Evolutionary conservation across 1,139 yeast genomes (phyloP).

Genomic region (Suhomyces bribrorum): DNA sequence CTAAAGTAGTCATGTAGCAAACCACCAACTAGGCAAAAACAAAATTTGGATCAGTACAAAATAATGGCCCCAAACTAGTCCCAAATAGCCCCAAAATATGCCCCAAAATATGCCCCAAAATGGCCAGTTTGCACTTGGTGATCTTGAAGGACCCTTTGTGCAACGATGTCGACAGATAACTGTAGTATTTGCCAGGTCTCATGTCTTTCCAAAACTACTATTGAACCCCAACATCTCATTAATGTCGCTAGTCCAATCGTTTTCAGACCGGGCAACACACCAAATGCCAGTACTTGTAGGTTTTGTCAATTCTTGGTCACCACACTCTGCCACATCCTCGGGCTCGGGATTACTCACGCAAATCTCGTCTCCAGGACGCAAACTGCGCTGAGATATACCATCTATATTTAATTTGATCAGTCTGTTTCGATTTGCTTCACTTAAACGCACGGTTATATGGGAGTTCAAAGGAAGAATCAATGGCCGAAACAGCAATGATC

Average conservation of each 20-base stretch:
- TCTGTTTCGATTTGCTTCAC: constrained; percentile 47
- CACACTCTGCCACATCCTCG: constrained; percentile 14
- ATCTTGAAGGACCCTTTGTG: no score
- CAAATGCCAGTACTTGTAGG: constrained; percentile 60
- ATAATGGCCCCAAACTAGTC: no score
- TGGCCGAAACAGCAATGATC: constrained; percentile 86
- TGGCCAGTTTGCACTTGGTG: no score
- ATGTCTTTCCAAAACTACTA: constrained; percentile 53
- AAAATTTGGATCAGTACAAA: no score
- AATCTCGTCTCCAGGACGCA: constrained; percentile 77
- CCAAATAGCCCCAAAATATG: no score
- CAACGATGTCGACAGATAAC: no score
- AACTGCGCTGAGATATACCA: constrained; percentile 71
- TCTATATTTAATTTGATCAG: constrained; percentile 68
- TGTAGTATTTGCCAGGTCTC: no score
- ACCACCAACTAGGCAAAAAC: no score
- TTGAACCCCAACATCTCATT: constrained; percentile 89
- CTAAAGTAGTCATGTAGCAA: no score
- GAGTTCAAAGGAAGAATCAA: constrained; percentile 74
- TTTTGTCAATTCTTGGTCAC: background rate
- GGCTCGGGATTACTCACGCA: constrained; percentile 50
- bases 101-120: no score
- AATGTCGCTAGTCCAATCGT: constrained; percentile 90
- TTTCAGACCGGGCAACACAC: constrained; percentile 80
- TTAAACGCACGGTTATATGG: constrained; percentile 66